phyloP scores from a whole-genome alignment of 306 rosid species.

The Boehmeria nivea region DNA sequence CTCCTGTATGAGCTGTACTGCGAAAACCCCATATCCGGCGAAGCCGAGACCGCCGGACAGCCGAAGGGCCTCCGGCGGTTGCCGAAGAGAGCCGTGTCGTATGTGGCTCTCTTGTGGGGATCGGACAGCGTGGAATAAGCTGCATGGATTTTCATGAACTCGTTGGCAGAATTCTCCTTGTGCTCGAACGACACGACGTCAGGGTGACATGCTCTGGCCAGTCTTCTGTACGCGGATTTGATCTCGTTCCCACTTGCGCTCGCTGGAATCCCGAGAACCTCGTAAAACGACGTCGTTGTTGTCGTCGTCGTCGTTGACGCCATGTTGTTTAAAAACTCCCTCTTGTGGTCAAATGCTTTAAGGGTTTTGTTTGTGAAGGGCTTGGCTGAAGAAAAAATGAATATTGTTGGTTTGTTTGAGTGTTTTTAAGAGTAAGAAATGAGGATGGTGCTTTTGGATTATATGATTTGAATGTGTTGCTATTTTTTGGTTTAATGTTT shows the following conservation, averaged over 20 bases:
- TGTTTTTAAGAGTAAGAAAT: too few species aligned
- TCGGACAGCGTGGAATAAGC: conserved; percentile 69
- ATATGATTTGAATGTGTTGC: too few species aligned
- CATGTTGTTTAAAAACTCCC: too few species aligned
- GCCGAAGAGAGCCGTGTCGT: conserved; percentile 36
- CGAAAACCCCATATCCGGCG: conserved; percentile 17
- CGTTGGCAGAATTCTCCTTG: conserved; percentile 48
- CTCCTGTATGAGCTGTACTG: conserved; percentile 34
- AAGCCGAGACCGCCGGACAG: too few species aligned
- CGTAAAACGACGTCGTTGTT: conserved; percentile 47
- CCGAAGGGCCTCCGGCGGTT: not conserved
- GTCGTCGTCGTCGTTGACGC: conserved; percentile 3
- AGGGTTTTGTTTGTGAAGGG: too few species aligned
- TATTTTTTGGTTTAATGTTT: too few species aligned
- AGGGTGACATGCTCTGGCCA: conserved; percentile 66
- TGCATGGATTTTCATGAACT: conserved; percentile 51
- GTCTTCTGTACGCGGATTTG: conserved; percentile 57
- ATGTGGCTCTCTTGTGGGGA: conserved; percentile 57
- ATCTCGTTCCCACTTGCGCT: conserved; percentile 46
- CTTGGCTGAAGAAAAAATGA: too few species aligned
- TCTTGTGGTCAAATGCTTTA: too few species aligned
- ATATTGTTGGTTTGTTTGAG: too few species aligned
- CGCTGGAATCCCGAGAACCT: conserved; percentile 62
- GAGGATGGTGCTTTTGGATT: too few species aligned
- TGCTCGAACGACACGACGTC: conserved; percentile 55